Evolutionary conservation across 139 green algal genomes (phyloP), one percentile per base, ranked within the genome.

Genomic region (Chlamydomonas sp.): DNA sequence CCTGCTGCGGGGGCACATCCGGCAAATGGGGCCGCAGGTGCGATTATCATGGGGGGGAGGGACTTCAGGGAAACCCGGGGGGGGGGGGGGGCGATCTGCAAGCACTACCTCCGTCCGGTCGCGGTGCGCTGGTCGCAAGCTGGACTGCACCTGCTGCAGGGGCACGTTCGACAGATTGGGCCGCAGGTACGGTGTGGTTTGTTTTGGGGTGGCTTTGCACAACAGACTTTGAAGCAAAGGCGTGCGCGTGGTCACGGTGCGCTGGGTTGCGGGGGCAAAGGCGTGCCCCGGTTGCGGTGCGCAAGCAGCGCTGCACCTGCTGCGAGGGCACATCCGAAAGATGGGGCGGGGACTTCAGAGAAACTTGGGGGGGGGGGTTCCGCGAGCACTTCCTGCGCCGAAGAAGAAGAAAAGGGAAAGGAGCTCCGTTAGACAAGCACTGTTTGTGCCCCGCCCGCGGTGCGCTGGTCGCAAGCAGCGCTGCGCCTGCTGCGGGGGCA

Each of bases 1-100:
- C 33, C 31, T 66, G 20, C 59, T 66, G 59, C 31, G 59, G 5
- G 59, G 59, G 10, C 20, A 66, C 33, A 66, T 66, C 31, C 59
- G 59, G 10, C 59, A 66, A 66, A 66, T 66, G 59, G 29, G 29
- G 16, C 20, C n/a, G 6, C 31, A n/a, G n/a, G n/a, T n/a, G n/a
- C n/a, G n/a, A n/a, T n/a, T n/a, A n/a, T n/a, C n/a, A n/a, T n/a
- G n/a, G n/a, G n/a, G n/a, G n/a, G n/a, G n/a, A n/a, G n/a, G n/a
- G n/a, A n/a, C n/a, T n/a, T n/a, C n/a, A n/a, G n/a, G n/a, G n/a
- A n/a, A n/a, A n/a, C n/a, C n/a, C n/a, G n/a, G n/a, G n/a, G n/a
- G n/a, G 24, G 34, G 34, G 30, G 54, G 54, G 22, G 24, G 30
- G 10, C 54, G 8, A 22, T 26, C 26, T 22, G 34, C 26, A 64